Evolutionary conservation across 2,329 filamentous ascomycete species (phyloP), one percentile per base, ranked within the genome.

Genomic region (Aaosphaeria arxii): DNA sequence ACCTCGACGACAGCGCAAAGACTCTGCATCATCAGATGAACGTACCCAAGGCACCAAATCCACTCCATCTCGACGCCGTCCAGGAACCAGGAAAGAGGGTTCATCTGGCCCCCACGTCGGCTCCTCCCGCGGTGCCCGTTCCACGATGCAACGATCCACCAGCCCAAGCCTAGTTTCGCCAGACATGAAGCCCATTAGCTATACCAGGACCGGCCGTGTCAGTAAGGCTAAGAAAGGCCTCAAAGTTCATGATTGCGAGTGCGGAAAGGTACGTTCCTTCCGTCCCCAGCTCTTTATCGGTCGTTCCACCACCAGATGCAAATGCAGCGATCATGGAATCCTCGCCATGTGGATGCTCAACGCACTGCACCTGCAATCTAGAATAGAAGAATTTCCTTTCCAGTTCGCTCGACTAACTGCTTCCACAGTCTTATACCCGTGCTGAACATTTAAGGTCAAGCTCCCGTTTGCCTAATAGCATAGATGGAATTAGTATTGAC

Each of bases 181-280:
- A 36, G 59, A 64, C 31, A 48, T 59, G 31, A 47, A 51, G 33
- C 55, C 67, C 11, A 61, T 74, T 46, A 64, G 69, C 48, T 74
- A 71, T 55, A 77, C 74, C 17, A 69, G 67, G 52, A 77, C 74
- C 29, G 74, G 74, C 17, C 67, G 74, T 30, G 69, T 77, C 44
- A 75, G 72, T 49, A 77, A 75, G 59, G 74, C 74, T 5, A 71
- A 74, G 54, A 77, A 77, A 50, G 74, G 74, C 11, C 46, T 71
- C 38, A 72, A 73, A 52, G 70, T 76, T 17, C 74, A 77, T 50
- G 60, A 69, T 40, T 76, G 74, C 54, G 68, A 74, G n/a, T 77
- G 74, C 53, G 73, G 73, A 58, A 73, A 74, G 62, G 74, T 76
- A 62, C 54, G 71, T 69, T 43, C 33, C 48, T 44, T 45, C 42